Evolutionary conservation across 2,329 filamentous ascomycete species (phyloP).

Genomic region (Hymenoscyphus fructigenus): DNA sequence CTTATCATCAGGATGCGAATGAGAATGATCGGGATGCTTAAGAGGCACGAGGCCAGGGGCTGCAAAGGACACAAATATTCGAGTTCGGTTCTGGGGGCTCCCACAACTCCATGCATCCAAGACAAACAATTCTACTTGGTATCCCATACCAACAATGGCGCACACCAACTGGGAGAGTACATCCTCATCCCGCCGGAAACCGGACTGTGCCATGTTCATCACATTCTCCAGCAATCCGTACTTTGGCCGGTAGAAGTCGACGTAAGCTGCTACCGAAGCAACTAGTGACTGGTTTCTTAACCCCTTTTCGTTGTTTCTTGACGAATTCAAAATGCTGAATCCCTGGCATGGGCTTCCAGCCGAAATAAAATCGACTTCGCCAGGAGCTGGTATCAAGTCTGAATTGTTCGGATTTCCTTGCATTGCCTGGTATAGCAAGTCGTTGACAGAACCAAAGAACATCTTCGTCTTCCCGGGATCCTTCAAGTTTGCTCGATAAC

Average conservation of each 20-base stretch:
- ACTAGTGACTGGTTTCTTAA: slow-evolving; percentile 74
- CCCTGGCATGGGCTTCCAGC: slow-evolving; percentile 78
- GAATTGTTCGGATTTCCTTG: slow-evolving; percentile 44
- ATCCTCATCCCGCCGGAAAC: slow-evolving; percentile 52
- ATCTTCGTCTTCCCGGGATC: slow-evolving; percentile 46
- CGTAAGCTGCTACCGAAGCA: slow-evolving; percentile 70
- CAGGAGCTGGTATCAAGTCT: slow-evolving; percentile 53
- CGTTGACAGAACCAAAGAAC: slow-evolving; percentile 72
- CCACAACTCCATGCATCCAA: slow-evolving; percentile 70
- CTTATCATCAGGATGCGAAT: slow-evolving; percentile 53
- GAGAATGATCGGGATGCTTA: slow-evolving; percentile 56
- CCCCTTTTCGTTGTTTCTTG: slow-evolving; percentile 55
- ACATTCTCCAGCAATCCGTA: slow-evolving; percentile 82
- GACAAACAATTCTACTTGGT: slow-evolving; percentile 68
- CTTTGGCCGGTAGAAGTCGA: slow-evolving; percentile 73
- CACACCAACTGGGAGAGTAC: slow-evolving; percentile 73
- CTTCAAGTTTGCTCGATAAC: slow-evolving; percentile 66
- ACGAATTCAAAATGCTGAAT: slow-evolving; percentile 63
- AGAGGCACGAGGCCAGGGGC: slow-evolving; percentile 64
- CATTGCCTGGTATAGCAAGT: slow-evolving; percentile 58
- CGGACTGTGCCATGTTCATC: slow-evolving; percentile 54
- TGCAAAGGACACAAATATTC: slow-evolving; percentile 71
- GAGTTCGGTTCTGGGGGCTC: slow-evolving; percentile 61
- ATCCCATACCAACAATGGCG: slow-evolving; percentile 72
- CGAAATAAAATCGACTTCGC: slow-evolving; percentile 66